Conservation (phyloP, 1,284 basidiomycete genomes). For the Agroathelia rolfsii region DNA sequence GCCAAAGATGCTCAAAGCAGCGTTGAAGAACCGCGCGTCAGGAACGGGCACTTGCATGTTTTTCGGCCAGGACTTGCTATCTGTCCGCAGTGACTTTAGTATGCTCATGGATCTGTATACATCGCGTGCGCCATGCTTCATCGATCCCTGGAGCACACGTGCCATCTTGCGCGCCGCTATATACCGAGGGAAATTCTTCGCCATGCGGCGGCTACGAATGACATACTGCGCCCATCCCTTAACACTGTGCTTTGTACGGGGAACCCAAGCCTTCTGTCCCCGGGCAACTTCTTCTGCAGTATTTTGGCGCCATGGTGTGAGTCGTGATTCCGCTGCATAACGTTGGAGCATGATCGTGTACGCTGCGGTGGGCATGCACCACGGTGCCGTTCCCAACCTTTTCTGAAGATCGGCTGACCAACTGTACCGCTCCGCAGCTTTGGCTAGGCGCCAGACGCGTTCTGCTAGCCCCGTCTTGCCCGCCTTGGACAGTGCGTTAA, state of each 20-base stretch:
- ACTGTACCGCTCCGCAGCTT: slow-evolving; percentile 43
- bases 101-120: slow-evolving; percentile 20
- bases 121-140: slow-evolving; percentile 25
- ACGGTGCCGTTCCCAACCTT: slow-evolving; percentile 27
- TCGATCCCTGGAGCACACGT: slow-evolving; percentile 24
- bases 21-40: slow-evolving; percentile 62
- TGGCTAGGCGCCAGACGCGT: slow-evolving; percentile 52
- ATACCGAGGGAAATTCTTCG: slow-evolving; percentile 16
- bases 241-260: slow-evolving; percentile 1
- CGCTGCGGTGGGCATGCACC: slow-evolving; percentile 54
- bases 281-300: not conserved
- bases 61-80: slow-evolving; percentile 7
- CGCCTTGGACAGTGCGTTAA: slow-evolving; percentile 52
- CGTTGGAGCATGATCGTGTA: slow-evolving; percentile 65
- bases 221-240: slow-evolving; percentile 4
- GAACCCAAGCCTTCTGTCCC: slow-evolving; percentile 1
- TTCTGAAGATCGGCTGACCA: slow-evolving; percentile 21
- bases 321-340: slow-evolving; percentile 41
- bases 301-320: slow-evolving; percentile 6
- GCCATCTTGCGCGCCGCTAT: slow-evolving; percentile 20
- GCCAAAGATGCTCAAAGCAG: slow-evolving; percentile 40
- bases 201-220: slow-evolving; percentile 9
- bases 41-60: slow-evolving; percentile 30
- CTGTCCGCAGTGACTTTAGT: slow-evolving; percentile 8
- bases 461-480: slow-evolving; percentile 49